Evolutionary conservation across 257 asterid species (phyloP).

Genomic region (Galeopsis tetrahit): DNA sequence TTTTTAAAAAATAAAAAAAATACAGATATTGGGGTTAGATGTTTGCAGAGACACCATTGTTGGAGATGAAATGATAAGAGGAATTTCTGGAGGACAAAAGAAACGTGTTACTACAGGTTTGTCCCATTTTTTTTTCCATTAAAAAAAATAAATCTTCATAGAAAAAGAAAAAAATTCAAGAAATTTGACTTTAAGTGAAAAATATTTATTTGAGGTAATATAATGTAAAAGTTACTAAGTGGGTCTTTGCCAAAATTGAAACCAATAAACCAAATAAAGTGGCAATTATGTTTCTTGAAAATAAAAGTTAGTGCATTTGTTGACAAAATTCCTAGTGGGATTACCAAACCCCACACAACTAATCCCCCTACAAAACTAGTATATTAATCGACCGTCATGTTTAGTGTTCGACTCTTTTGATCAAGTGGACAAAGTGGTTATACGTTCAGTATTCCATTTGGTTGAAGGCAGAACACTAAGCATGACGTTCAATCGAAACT

Average conservation of each 20-base stretch:
- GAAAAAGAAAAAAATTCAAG: not conserved
- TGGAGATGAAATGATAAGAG: slow-evolving; percentile 80
- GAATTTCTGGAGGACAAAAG: slow-evolving; percentile 87
- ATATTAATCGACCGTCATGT: too few relatives aligned
- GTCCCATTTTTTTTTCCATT: not conserved
- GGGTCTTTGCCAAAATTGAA: slow-evolving; percentile 3
- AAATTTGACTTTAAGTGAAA: not conserved
- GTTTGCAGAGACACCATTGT: slow-evolving; percentile 76
- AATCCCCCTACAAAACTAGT: not conserved
- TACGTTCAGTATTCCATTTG: too few relatives aligned
- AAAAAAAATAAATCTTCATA: not conserved
- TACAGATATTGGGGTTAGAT: slow-evolving; percentile 78
- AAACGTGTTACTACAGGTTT: slow-evolving; percentile 82
- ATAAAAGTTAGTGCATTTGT: slow-evolving; percentile 9
- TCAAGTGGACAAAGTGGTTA: too few relatives aligned
- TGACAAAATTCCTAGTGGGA: slow-evolving; percentile 39
- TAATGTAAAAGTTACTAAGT: not conserved
- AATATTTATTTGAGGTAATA: not conserved
- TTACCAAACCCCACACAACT: slow-evolving; percentile 32
- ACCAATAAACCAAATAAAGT: slow-evolving; percentile 12
- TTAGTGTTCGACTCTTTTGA: too few relatives aligned
- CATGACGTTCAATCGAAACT: too few relatives aligned
- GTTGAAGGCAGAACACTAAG: too few relatives aligned
- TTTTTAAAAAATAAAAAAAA: not conserved
- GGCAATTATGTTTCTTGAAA: not conserved